These are phyloP conservation scores for Amanita molliuscula DNA, from an alignment of 768 basidiomycete species.

Conservation along the genomic window DNA sequence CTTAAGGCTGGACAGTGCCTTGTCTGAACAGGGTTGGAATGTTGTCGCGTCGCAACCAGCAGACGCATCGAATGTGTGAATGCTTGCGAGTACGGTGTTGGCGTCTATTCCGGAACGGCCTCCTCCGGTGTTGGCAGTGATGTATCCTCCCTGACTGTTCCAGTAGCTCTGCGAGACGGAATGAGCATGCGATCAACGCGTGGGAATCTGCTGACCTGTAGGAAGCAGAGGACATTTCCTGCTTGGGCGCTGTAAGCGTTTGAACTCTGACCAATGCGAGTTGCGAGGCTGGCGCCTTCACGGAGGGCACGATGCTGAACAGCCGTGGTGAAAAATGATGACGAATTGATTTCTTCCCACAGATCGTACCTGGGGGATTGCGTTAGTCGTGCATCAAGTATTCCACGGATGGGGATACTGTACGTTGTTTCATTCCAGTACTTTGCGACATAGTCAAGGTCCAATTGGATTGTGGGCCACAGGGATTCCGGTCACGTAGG, in stretches of 20 bases:
- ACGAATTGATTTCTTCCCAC: slow-evolving; percentile 64
- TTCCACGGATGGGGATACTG: slow-evolving; percentile 3
- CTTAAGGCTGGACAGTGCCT: slow-evolving; percentile 58
- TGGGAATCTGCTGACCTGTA: slow-evolving; percentile 36
- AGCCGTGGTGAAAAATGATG: slow-evolving; percentile 75
- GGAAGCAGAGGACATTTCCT: slow-evolving; percentile 57
- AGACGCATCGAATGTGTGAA: slow-evolving; percentile 61
- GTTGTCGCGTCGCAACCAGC: slow-evolving; percentile 66
- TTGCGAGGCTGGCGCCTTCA: slow-evolving; percentile 56
- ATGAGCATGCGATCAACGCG: not conserved
- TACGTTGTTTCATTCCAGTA: slow-evolving; percentile 65
- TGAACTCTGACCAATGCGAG: slow-evolving; percentile 37
- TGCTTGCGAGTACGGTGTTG: slow-evolving; percentile 64
- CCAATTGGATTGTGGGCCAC: slow-evolving; percentile 65
- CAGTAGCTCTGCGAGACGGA: slow-evolving; percentile 48
- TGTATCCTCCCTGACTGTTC: slow-evolving; percentile 44
- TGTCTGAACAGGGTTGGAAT: slow-evolving; percentile 76
- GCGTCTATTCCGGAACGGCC: slow-evolving; percentile 69
- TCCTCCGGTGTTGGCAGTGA: slow-evolving; percentile 70
- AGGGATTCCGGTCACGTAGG: slow-evolving; percentile 37
- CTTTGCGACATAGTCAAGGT: slow-evolving; percentile 59
- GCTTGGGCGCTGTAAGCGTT: slow-evolving; percentile 48
- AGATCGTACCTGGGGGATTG: slow-evolving; percentile 48
- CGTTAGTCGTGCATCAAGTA: not conserved
- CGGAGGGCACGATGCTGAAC: slow-evolving; percentile 69